A percentile compares a stretch with the other conserved stretches of the same genome.
phyloP scores from a whole-genome alignment of 257 asterid species.

The Solanum phureja region DNA sequence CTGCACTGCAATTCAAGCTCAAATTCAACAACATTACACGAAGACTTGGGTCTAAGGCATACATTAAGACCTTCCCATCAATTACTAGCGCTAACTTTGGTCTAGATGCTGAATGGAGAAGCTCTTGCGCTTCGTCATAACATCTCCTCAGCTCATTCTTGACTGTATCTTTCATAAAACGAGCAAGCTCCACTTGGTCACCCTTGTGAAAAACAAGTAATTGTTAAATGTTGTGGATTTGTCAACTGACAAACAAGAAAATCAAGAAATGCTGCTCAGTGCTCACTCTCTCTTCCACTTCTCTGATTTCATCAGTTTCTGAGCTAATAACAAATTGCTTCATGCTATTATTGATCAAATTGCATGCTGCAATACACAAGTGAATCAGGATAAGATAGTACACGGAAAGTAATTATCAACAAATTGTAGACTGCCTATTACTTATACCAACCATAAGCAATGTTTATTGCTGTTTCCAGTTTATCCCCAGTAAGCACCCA shows the following conservation, averaged over 20 bases:
- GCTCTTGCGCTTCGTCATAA: slow-evolving; percentile 65
- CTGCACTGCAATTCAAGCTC: slow-evolving; percentile 97
- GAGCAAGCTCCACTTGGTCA: slow-evolving; percentile 96
- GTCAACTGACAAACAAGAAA: slow-evolving; percentile 1
- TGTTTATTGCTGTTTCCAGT: slow-evolving; percentile 98
- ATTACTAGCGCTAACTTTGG: slow-evolving; percentile 83
- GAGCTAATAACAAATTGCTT: slow-evolving; percentile 91
- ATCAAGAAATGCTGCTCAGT: slow-evolving; percentile 21
- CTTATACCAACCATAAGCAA: slow-evolving; percentile 67
- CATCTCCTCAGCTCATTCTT: slow-evolving; percentile 65
- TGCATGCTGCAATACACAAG: slow-evolving; percentile 67
- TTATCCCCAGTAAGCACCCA: slow-evolving; percentile 99
- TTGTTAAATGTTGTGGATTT: background rate
- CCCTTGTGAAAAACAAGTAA: slow-evolving; percentile 41
- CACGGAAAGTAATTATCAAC: background rate
- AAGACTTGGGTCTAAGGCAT: slow-evolving; percentile 89
- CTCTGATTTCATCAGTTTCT: slow-evolving; percentile 92
- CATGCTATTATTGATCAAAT: slow-evolving; percentile 82
- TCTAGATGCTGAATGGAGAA: slow-evolving; percentile 43
- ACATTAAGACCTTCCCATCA: slow-evolving; percentile 99
- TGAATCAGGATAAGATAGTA: slow-evolving; percentile 8
- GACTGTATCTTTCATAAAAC: slow-evolving; percentile 73
- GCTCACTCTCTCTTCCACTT: slow-evolving; percentile 81
- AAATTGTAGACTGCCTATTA: slow-evolving; percentile 8
- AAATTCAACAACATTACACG: slow-evolving; percentile 81